Conservation (phyloP, 495 filamentous ascomycete species). For the Cairneyella variabilis region DNA sequence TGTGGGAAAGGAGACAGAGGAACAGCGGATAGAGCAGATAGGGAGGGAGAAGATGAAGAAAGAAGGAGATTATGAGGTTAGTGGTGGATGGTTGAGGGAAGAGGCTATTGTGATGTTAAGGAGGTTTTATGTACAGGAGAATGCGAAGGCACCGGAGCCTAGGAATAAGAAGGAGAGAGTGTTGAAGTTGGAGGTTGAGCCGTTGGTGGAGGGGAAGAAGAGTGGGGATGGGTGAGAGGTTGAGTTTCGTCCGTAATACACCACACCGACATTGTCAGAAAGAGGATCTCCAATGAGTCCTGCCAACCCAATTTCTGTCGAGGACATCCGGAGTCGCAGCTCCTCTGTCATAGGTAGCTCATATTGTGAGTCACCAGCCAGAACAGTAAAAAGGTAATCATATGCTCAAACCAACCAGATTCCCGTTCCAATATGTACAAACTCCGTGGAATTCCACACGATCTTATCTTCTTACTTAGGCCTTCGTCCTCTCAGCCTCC, state of each 20-base stretch:
- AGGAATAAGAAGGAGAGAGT: constrained; percentile 26
- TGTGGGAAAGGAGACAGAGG: constrained; percentile 17
- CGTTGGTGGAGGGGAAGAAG: constrained; percentile 7
- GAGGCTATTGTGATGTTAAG: constrained; percentile 88
- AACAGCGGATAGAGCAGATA: constrained; percentile 53
- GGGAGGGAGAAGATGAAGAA: constrained; percentile 48
- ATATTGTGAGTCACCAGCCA: too few species aligned
- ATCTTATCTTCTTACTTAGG: not conserved
- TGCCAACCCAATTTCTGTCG: too few species aligned
- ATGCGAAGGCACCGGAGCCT: constrained; percentile 41
- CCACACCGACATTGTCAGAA: too few species aligned
- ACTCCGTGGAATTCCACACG: not conserved
- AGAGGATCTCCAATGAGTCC: too few species aligned
- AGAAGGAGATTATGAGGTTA: constrained; percentile 70
- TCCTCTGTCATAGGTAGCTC: too few species aligned
- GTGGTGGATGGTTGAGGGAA: constrained; percentile 78
- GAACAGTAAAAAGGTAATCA: too few species aligned
- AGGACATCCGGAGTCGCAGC: too few species aligned
- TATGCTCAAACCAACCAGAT: constrained; percentile 9
- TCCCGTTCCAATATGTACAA: constrained; percentile 21
- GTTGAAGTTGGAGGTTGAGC: constrained; percentile 26
- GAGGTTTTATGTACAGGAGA: constrained; percentile 96
- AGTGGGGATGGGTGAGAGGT: not conserved
- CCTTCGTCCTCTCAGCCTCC: constrained; percentile 59
- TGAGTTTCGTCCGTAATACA: too few species aligned